phyloP scores from a whole-genome alignment of 352 stramenopile species.

The Pythium plurisporium region DNA sequence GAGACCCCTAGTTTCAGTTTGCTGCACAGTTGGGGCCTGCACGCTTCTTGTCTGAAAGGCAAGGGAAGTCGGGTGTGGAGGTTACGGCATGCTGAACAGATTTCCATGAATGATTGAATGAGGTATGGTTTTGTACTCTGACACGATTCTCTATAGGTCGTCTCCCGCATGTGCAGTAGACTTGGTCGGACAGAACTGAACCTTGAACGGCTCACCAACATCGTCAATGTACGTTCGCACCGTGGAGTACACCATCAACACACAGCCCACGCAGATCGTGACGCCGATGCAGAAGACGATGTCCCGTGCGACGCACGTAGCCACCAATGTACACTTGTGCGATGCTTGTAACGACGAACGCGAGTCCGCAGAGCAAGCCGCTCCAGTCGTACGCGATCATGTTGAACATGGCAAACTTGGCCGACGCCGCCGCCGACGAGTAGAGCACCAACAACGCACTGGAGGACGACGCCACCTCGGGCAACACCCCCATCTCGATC shows the following conservation, averaged over 20 bases:
- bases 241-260: constrained; percentile 49
- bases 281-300: constrained; percentile 47
- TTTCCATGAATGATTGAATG: too few relatives aligned
- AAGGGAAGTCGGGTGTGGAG: too few relatives aligned
- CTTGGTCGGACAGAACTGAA: constrained; percentile 9
- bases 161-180: background rate
- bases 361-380: constrained; percentile 31
- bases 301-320: constrained; percentile 43
- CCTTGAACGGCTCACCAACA: constrained; percentile 25
- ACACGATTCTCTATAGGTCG: background rate
- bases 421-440: constrained; percentile 35
- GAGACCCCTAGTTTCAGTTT: too few relatives aligned
- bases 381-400: constrained; percentile 50
- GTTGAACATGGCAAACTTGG: constrained; percentile 52
- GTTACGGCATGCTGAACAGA: too few relatives aligned
- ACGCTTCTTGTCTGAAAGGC: too few relatives aligned
- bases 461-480: constrained; percentile 44
- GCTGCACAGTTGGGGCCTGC: too few relatives aligned
- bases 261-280: constrained; percentile 38
- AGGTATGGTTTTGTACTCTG: too few relatives aligned
- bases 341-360: constrained; percentile 42
- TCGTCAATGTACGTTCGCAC: constrained; percentile 40
- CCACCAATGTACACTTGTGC: constrained; percentile 48
- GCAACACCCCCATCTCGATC: constrained; percentile 53
- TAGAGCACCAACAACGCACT: constrained; percentile 55